Conservation (phyloP, 371 early-diverging fungal genomes). For the Rhizopus arrhizus region DNA sequence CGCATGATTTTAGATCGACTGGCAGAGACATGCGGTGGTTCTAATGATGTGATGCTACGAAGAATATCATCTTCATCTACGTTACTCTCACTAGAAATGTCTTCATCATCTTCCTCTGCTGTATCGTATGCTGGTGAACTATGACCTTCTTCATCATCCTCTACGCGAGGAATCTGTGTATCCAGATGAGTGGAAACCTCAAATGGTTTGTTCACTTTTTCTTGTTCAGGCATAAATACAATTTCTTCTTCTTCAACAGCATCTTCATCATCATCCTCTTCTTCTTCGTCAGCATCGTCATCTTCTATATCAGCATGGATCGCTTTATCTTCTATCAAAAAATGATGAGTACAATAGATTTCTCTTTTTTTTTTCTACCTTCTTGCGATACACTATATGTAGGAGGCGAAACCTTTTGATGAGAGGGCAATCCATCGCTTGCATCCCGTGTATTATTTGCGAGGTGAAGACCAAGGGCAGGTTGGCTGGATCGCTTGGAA, state of each 20-base stretch:
- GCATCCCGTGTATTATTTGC: background rate
- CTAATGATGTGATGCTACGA: conserved; percentile 26
- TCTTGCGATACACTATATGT: too few relatives aligned
- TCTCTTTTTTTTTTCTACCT: too few relatives aligned
- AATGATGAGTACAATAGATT: too few relatives aligned
- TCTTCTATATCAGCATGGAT: background rate
- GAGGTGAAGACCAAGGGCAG: background rate
- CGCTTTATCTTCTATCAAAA: too few relatives aligned
- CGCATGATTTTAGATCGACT: background rate
- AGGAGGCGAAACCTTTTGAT: too few relatives aligned
- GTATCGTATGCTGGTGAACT: conserved; percentile 15
- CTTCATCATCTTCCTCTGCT: background rate
- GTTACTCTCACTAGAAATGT: background rate
- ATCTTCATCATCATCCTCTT: background rate
- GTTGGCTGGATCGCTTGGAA: background rate
- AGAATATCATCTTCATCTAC: conserved; percentile 33
- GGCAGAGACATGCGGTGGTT: conserved; percentile 32
- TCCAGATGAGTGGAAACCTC: too few relatives aligned
- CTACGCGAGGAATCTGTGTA: too few relatives aligned
- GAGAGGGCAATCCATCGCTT: background rate
- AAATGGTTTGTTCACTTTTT: too few relatives aligned
- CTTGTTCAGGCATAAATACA: too few relatives aligned
- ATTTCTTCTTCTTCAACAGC: background rate
- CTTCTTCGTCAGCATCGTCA: conserved; percentile 20
- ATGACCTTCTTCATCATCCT: background rate